phyloP scores from a whole-genome alignment of 306 rosid genomes.

The Quercus gilva region DNA sequence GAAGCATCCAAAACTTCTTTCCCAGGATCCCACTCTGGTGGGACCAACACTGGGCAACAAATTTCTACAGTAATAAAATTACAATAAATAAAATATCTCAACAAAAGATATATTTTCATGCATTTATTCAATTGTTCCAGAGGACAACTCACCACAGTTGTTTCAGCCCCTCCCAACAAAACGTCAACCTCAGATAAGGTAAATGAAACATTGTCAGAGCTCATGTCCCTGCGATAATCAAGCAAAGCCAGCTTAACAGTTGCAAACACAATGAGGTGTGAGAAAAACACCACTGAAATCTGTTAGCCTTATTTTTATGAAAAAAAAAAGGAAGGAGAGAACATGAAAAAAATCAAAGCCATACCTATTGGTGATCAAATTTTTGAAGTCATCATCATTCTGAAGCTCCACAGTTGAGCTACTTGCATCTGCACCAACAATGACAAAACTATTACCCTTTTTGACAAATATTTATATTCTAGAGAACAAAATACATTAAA shows the following conservation, averaged over 20 bases:
- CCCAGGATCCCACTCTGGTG: not conserved
- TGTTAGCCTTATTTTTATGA: not conserved
- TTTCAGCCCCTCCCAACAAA: conserved; percentile 70
- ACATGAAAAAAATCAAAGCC: not conserved
- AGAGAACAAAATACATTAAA: conserved; percentile 4
- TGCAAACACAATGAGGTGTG: conserved; percentile 11
- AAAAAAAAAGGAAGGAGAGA: not conserved
- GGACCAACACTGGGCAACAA: not conserved
- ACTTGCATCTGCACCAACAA: conserved; percentile 53
- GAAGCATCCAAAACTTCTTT: not conserved
- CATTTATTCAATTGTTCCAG: not conserved
- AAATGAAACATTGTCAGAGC: conserved; percentile 42
- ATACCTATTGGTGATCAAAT: conserved; percentile 37
- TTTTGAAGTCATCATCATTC: conserved; percentile 26
- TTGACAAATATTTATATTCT: not conserved
- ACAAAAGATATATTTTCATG: not conserved
- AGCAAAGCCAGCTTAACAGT: conserved; percentile 11
- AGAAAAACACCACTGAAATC: not conserved
- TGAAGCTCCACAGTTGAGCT: conserved; percentile 31
- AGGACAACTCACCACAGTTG: conserved; percentile 59
- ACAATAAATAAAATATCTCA: not conserved
- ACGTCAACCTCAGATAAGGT: conserved; percentile 65
- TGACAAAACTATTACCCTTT: conserved; percentile 28
- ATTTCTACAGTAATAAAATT: not conserved
- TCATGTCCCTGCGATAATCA: conserved; percentile 49